These are phyloP conservation scores for Zanthoxylum bungeanum DNA, from an alignment of 345 rosid species.

Conservation along the genomic window DNA sequence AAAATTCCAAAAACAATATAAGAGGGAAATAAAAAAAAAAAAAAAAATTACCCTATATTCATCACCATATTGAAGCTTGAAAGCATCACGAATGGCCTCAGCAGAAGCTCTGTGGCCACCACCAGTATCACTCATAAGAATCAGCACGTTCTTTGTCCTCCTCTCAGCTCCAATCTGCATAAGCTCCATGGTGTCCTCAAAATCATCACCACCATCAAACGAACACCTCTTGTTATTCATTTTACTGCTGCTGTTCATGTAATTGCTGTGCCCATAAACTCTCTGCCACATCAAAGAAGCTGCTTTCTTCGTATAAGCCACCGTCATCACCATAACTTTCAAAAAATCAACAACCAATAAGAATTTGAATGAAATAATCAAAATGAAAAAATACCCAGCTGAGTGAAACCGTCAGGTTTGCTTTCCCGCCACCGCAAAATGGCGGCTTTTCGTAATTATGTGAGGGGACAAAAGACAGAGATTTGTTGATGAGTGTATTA, in stretches of 20 bases:
- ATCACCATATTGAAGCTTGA: conserved; percentile 69
- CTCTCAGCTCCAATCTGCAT: conserved; percentile 84
- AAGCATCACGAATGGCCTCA: conserved; percentile 93
- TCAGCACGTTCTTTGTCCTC: conserved; percentile 82
- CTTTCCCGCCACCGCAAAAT: conserved; percentile 36
- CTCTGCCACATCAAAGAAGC: conserved; percentile 59
- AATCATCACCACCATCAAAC: conserved; percentile 49
- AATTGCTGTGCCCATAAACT: conserved; percentile 51
- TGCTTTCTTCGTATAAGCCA: conserved; percentile 51
- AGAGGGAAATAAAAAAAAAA: conserved; percentile 6
- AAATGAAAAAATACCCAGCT: too few relatives aligned
- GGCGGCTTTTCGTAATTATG: conserved; percentile 5
- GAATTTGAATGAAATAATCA: neutral
- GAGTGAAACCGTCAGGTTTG: conserved; percentile 6
- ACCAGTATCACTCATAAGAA: conserved; percentile 98
- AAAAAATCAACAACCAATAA: neutral
- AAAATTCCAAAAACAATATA: too few relatives aligned
- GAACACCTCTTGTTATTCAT: conserved; percentile 26
- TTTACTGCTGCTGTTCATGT: conserved; percentile 8
- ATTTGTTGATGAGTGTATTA: conserved; percentile 8
- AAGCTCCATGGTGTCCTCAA: conserved; percentile 69
- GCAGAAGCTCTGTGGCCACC: conserved; percentile 99
- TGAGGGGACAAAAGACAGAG: neutral
- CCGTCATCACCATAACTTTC: conserved; percentile 42
- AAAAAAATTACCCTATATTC: conserved; percentile 52